Conservation (phyloP, 441 rosid genomes). For the Melastoma candidum region DNA sequence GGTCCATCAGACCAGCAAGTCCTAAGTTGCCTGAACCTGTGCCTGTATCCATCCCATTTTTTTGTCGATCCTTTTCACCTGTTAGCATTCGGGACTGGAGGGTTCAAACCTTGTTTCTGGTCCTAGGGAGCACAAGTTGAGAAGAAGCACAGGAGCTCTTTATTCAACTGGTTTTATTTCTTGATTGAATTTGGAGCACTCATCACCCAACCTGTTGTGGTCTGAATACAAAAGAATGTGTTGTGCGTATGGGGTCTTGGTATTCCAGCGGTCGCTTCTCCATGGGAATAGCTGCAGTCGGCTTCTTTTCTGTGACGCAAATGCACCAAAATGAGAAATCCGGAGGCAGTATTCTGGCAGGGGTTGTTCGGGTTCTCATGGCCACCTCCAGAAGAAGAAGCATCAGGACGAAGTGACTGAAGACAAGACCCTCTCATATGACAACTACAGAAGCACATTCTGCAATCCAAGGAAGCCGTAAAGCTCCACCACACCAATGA, state of each 20-base stretch:
- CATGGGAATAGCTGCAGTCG: slow-evolving; percentile 12
- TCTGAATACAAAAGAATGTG: slow-evolving; percentile 12
- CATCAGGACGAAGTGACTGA: slow-evolving; percentile 5
- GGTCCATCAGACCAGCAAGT: slow-evolving; percentile 17
- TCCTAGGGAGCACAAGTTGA: slow-evolving; percentile 14
- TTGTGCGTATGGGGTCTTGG: slow-evolving; percentile 12
- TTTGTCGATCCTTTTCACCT: background rate
- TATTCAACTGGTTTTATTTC: slow-evolving; percentile 18
- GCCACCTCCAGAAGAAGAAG: slow-evolving; percentile 7
- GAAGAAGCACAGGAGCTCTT: slow-evolving; percentile 14
- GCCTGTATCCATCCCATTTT: slow-evolving; percentile 4
- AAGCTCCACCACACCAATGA: slow-evolving; percentile 11
- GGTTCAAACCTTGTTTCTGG: slow-evolving; percentile 15
- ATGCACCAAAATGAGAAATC: slow-evolving; percentile 11
- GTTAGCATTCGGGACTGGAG: slow-evolving; percentile 16
- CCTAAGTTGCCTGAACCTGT: slow-evolving; percentile 10
- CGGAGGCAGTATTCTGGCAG: slow-evolving; percentile 4
- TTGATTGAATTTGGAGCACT: slow-evolving; percentile 12
- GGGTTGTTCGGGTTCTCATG: slow-evolving; percentile 9
- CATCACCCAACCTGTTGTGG: slow-evolving; percentile 6
- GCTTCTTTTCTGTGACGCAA: slow-evolving; percentile 8
- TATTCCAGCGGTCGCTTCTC: slow-evolving; percentile 9
- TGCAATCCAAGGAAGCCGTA: slow-evolving; percentile 15
- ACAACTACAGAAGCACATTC: slow-evolving; percentile 10
- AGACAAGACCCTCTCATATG: slow-evolving; percentile 12